Conservation (phyloP, 1,284 basidiomycete species). For the Marasmius oreades region DNA sequence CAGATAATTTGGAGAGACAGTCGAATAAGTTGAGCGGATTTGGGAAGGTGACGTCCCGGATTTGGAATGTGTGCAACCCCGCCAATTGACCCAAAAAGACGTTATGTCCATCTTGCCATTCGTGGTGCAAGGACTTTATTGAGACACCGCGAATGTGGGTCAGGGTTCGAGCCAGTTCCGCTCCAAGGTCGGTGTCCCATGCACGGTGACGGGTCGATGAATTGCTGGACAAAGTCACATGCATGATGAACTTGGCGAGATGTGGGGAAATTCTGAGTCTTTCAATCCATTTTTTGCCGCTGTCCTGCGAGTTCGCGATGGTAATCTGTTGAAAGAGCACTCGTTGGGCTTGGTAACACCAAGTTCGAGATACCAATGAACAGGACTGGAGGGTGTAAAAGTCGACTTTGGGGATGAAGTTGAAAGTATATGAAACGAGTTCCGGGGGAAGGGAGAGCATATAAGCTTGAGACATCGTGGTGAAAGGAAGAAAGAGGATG, state of each 20-base stretch:
- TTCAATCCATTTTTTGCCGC: not conserved
- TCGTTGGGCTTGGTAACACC: not conserved
- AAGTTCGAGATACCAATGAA: not conserved
- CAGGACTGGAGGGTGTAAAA: not conserved
- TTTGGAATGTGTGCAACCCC: not conserved
- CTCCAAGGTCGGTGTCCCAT: not conserved
- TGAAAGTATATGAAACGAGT: not conserved
- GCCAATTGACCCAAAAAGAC: not conserved
- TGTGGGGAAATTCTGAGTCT: not conserved
- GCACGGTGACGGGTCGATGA: not conserved
- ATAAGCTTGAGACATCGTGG: not conserved
- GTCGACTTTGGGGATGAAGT: not conserved
- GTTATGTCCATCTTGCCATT: not conserved
- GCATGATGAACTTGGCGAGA: not conserved
- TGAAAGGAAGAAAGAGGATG: not conserved
- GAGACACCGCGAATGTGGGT: not conserved
- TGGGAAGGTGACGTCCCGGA: not conserved
- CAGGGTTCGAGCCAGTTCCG: not conserved
- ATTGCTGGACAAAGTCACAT: not conserved
- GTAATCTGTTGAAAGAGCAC: not conserved
- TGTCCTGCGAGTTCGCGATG: not conserved
- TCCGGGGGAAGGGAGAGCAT: not conserved
- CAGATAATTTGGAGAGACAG: not conserved
- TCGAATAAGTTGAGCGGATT: not conserved
- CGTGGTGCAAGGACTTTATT: not conserved